Conservation (phyloP, 2,329 filamentous ascomycete species). For the Fusarium hostae region DNA sequence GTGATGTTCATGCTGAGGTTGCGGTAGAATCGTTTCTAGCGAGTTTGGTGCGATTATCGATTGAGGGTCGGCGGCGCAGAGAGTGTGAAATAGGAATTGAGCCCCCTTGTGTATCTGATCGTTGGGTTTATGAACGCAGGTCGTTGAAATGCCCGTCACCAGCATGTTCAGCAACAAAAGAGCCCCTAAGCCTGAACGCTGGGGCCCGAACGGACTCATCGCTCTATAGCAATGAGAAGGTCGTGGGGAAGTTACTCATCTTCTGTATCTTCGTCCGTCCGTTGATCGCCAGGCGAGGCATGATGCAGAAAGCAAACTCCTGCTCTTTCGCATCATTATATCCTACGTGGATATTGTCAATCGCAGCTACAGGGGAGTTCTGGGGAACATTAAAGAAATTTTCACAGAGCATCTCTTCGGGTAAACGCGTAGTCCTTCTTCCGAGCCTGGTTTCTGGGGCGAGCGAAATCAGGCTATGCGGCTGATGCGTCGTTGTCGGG, state of each 20-base stretch:
- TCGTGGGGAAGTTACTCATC: too few species aligned
- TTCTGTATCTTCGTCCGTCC: too few species aligned
- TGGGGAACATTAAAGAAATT: background rate
- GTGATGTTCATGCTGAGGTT: background rate
- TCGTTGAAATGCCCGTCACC: too few species aligned
- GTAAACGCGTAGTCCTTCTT: background rate
- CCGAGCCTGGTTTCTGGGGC: background rate
- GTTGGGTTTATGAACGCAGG: background rate
- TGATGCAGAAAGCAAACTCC: too few species aligned
- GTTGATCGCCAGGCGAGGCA: too few species aligned
- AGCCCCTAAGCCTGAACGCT: too few species aligned
- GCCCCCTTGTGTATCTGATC: background rate
- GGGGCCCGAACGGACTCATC: too few species aligned
- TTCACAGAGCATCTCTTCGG: background rate
- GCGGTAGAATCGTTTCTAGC: background rate
- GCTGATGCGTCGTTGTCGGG: background rate
- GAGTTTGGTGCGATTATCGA: background rate
- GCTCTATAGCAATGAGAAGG: too few species aligned
- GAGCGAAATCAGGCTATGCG: background rate
- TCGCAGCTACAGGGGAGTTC: background rate
- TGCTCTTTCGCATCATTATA: too few species aligned
- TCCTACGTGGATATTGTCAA: too few species aligned
- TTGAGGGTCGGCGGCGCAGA: rapidly evolving
- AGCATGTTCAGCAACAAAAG: background rate
- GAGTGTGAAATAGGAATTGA: background rate